phyloP scores from a whole-genome alignment of 1,284 basidiomycete genomes.

The Sporisorium scitamineum region DNA sequence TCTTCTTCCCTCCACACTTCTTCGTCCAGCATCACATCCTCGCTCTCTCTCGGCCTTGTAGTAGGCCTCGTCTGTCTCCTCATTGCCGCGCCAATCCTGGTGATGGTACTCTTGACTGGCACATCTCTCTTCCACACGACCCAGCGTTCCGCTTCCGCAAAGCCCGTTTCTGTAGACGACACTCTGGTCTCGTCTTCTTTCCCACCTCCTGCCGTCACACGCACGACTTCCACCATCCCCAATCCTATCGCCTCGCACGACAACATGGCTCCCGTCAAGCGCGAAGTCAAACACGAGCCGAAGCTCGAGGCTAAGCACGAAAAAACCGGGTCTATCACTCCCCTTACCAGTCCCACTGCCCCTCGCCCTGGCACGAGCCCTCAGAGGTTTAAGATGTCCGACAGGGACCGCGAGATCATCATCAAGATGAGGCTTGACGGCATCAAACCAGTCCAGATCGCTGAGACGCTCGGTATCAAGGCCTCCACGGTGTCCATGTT shows the following conservation, averaged over 20 bases:
- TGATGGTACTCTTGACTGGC: slow-evolving; percentile 8
- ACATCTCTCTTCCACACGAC: not conserved
- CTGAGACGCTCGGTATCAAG: slow-evolving; percentile 8
- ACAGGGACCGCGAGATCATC: slow-evolving; percentile 16
- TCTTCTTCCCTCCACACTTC: not conserved
- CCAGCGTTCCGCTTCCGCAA: not conserved
- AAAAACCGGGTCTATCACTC: not conserved
- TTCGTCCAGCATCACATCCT: not conserved
- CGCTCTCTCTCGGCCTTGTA: not conserved
- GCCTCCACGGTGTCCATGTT: slow-evolving; percentile 10
- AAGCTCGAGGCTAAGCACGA: slow-evolving; percentile 4
- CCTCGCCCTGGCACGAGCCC: not conserved
- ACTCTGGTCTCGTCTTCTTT: not conserved
- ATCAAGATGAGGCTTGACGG: slow-evolving; percentile 5
- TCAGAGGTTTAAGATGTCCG: not conserved
- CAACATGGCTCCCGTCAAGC: slow-evolving; percentile 1
- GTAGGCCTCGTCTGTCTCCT: not conserved
- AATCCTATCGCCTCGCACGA: not conserved
- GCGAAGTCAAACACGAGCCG: not conserved
- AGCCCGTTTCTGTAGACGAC: not conserved
- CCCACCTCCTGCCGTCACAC: not conserved
- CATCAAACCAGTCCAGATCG: slow-evolving; percentile 7
- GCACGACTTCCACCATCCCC: not conserved
- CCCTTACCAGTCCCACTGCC: not conserved
- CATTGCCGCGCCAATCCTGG: not conserved